Base-by-base conservation (phyloP, 2,329 filamentous ascomycete species). In the Alternaria burnsii region DNA sequence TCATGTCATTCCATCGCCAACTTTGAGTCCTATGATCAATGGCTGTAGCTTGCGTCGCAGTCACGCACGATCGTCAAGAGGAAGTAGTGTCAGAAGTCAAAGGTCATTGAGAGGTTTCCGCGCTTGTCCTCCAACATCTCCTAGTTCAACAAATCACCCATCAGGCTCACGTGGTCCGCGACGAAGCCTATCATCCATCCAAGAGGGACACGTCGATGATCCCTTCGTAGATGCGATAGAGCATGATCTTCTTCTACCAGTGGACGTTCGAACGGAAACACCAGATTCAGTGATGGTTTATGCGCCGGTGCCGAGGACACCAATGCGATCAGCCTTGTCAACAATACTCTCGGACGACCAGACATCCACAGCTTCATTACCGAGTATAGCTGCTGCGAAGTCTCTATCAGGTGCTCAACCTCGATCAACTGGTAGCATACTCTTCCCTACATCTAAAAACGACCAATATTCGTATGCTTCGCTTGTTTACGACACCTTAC, bases 161-260 rank as follows among this genome's bases (percentile, higher is more conserved):
- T 62, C 72, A 0, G 58, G 70, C 42, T 74, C 69, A 51, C 55
- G 48, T 20, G 32, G 48, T n/a, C 22, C 58, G 4, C 55, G 52
- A 38, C 50, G 51, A 20, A 62, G 50, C 38, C 57, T 60, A 4
- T 41, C 59, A 41, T 59, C 65, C 18, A 48, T 65, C 8, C 61
- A 30, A 6, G 61, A 69, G 14, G 52, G 65, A 3, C 14, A 50
- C 10, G 55, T 62, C 50, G 68, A 61, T 24, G 66, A 71, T 22
- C 67, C 70, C 1, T 72, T 69, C 40, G 52, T 61, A 14, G 70
- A 72, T n/a, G 63, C 69, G 3, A 71, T 73, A 48, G 73, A 76
- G 46, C 68, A 73, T 38, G 74, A 75, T 40, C 55, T 77, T 3
- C 67, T 72, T 18, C 62, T 77, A 4, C 70, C 71, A 18, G 69